phyloP scores from a whole-genome alignment of 1,284 basidiomycete genomes.

The Apiotrichum brassicae region DNA sequence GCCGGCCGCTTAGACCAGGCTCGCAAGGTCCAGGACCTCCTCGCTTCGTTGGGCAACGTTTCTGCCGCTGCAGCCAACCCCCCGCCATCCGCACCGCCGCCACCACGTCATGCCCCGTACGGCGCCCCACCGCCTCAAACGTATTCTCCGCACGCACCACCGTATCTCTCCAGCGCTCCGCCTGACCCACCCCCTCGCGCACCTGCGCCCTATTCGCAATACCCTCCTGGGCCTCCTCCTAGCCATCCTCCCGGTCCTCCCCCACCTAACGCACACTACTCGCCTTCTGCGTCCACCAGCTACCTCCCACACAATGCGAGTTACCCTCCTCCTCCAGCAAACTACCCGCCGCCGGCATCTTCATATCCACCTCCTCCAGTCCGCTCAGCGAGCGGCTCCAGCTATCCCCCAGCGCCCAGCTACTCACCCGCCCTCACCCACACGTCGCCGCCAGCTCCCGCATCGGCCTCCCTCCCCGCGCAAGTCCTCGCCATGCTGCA shows the following conservation, averaged over 20 bases:
- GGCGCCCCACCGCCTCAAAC: slow-evolving; percentile 3
- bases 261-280: slow-evolving; percentile 2
- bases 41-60: slow-evolving; percentile 22
- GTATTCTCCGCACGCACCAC: slow-evolving; percentile 32
- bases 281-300: background rate
- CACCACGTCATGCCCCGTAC: slow-evolving; percentile 3
- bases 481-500: slow-evolving; percentile 61
- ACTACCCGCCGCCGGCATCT: slow-evolving; percentile 1
- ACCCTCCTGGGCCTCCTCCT: background rate
- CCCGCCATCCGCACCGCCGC: background rate
- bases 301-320: background rate
- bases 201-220: background rate
- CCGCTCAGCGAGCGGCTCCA: background rate
- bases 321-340: slow-evolving; percentile 18
- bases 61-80: slow-evolving; percentile 4
- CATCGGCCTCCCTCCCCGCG: slow-evolving; percentile 50
- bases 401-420: background rate
- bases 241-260: background rate
- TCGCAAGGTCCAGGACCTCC: slow-evolving; percentile 32
- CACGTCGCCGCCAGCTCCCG: slow-evolving; percentile 30
- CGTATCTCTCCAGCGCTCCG: no score
- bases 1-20: slow-evolving; percentile 34
- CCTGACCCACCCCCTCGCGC: background rate
- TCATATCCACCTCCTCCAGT: background rate
- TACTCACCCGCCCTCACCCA: background rate